Evolutionary conservation across 23 red algal species (phyloP).

Genomic region (Pyropia yezoensis): DNA sequence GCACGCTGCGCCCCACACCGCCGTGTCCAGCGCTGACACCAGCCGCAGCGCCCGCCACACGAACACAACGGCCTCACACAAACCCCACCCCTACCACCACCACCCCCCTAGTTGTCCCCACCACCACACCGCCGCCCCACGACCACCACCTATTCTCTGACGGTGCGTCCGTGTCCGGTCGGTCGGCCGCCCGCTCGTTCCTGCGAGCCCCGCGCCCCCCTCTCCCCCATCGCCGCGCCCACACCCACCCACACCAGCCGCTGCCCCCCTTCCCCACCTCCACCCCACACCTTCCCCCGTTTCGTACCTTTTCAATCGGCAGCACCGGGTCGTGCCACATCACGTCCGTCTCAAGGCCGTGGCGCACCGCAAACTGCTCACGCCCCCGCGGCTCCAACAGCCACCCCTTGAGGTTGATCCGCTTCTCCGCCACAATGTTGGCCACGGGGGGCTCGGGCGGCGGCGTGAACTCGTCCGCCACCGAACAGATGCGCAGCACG

Average conservation of each 20-base stretch:
- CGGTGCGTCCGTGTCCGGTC: no score
- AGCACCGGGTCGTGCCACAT: constrained; percentile 69
- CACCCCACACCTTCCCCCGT: no score
- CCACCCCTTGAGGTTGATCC: constrained; percentile 66
- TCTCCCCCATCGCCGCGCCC: no score
- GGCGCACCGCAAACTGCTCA: constrained; percentile 86
- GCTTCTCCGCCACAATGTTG: constrained; percentile 1
- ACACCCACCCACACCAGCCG: no score
- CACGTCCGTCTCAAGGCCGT: constrained; percentile 57
- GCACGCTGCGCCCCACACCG: not conserved
- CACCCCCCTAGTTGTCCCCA: not conserved
- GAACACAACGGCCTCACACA: not conserved
- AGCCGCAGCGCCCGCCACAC: not conserved
- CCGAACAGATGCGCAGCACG: constrained; percentile 25
- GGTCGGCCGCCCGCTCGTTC: no score
- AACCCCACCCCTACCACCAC: constrained; percentile 6
- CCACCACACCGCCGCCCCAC: constrained; percentile 4
- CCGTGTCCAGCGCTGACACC: not conserved
- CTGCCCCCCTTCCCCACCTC: no score
- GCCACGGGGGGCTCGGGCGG: constrained; percentile 20
- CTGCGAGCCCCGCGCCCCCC: no score
- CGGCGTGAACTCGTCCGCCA: constrained; percentile 46
- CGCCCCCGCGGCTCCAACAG: constrained; percentile 78
- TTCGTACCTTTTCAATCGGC: no score
- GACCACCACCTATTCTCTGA: no score